These are phyloP conservation scores for Emergomyces pasteurianus DNA, from an alignment of 2,329 filamentous ascomycete genomes.

Conservation along the genomic window DNA sequence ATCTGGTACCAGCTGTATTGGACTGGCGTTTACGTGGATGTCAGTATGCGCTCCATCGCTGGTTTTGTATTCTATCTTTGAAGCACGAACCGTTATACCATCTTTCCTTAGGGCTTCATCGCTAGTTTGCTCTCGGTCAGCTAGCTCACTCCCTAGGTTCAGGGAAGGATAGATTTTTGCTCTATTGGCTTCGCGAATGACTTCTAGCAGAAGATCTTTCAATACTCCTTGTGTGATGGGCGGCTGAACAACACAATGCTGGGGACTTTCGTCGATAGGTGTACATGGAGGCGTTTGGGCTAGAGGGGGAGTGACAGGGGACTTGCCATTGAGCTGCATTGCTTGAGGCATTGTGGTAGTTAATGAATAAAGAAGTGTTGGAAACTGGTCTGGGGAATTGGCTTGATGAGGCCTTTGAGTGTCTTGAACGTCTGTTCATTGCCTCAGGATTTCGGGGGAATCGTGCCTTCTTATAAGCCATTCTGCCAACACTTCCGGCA, in stretches of 20 bases:
- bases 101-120: neutral
- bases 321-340: neutral
- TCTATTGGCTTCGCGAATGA: neutral
- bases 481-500: neutral
- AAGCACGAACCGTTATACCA: slow-evolving; percentile 5
- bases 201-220: slow-evolving; percentile 1
- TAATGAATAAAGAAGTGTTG: neutral
- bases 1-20: too few relatives aligned
- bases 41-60: slow-evolving; percentile 13
- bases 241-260: neutral
- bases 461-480: neutral
- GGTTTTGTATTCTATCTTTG: slow-evolving; percentile 13
- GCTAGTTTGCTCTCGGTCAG: neutral
- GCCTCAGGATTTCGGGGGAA: neutral
- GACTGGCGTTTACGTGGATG: slow-evolving; percentile 2
- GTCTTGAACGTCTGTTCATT: neutral
- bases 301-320: neutral
- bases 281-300: neutral
- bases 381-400: neutral
- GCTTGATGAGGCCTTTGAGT: neutral
- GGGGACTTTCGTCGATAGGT: too few relatives aligned
- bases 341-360: neutral
- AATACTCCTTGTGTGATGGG: neutral
- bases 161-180: neutral
- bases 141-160: neutral